phyloP scores from a whole-genome alignment of 2,329 filamentous ascomycete genomes.

The Claviceps sp. region DNA sequence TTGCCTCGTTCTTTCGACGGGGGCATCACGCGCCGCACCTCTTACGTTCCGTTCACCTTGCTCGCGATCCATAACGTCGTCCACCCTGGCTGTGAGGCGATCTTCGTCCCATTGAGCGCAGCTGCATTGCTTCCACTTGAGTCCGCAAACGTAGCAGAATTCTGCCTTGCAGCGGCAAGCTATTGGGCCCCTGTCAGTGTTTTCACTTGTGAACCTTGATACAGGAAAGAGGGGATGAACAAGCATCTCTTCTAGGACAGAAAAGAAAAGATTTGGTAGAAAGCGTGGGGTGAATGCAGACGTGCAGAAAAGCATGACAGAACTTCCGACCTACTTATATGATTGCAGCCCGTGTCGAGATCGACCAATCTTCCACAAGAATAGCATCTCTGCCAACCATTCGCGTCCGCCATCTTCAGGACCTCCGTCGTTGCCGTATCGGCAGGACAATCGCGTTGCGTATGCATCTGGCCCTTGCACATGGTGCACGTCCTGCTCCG shows the following conservation, averaged over 20 bases:
- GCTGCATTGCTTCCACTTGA: slow-evolving; percentile 23
- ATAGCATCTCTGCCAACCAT: slow-evolving; percentile 39
- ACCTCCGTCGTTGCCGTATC: slow-evolving; percentile 27
- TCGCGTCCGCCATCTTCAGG: slow-evolving; percentile 23
- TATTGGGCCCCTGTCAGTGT: slow-evolving; percentile 2
- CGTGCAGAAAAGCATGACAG: not conserved
- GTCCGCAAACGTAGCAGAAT: slow-evolving; percentile 39
- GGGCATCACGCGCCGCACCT: not conserved
- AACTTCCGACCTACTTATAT: slow-evolving; percentile 32
- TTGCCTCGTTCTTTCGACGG: not conserved
- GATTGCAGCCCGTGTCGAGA: slow-evolving; percentile 35
- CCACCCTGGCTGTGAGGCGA: not conserved
- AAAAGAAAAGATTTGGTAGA: not conserved
- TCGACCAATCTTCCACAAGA: slow-evolving; percentile 35
- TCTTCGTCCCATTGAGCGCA: slow-evolving; percentile 27
- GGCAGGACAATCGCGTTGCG: slow-evolving; percentile 29
- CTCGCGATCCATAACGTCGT: slow-evolving; percentile 1
- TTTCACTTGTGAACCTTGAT: not conserved
- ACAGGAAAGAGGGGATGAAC: not conserved
- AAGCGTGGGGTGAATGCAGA: not conserved
- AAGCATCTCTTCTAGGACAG: no score
- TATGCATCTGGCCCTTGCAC: slow-evolving; percentile 36
- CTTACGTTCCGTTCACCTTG: not conserved
- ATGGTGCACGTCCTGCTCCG: slow-evolving; percentile 28
- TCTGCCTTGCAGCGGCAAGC: slow-evolving; percentile 32